Percentiles rank a stretch among this genome's conserved stretches.
Evolutionary conservation across 2,329 filamentous ascomycete genomes (phyloP).

Genomic region (Nemania sp.): DNA sequence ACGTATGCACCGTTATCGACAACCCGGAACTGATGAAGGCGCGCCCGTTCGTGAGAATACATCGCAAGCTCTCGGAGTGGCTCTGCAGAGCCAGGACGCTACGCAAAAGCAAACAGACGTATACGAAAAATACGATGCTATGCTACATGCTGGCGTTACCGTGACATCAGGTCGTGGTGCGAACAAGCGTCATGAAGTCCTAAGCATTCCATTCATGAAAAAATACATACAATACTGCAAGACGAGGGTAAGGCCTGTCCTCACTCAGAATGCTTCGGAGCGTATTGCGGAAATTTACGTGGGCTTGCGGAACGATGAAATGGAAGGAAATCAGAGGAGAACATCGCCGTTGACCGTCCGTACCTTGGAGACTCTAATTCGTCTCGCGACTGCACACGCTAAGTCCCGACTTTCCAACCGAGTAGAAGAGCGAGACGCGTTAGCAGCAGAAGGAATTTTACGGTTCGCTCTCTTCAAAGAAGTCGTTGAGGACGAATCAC

Average conservation of each 20-base stretch:
- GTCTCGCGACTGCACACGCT: conserved; percentile 92
- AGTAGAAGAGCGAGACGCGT: conserved; percentile 86
- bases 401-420: conserved; percentile 86
- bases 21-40: conserved; percentile 90
- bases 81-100: conserved; percentile 75
- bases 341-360: conserved; percentile 95
- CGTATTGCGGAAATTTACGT: conserved; percentile 92
- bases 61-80: conserved; percentile 83
- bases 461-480: conserved; percentile 98
- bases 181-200: conserved; percentile 78
- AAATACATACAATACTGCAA: conserved; percentile 99
- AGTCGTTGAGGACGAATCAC: conserved; percentile 76
- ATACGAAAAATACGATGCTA: conserved; percentile 93
- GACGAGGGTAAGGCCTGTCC: conserved; percentile 81
- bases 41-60: conserved; percentile 88
- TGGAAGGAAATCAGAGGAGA: conserved; percentile 89
- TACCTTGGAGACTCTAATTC: conserved; percentile 97
- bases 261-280: conserved; percentile 89
- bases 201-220: conserved; percentile 98
- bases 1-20: conserved; percentile 94
- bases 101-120: conserved; percentile 81
- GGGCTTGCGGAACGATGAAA: conserved; percentile 89
- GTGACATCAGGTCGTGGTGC: conserved; percentile 73
- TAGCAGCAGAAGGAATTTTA: conserved; percentile 85
- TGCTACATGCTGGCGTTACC: conserved; percentile 91